Evolutionary conservation across 306 rosid genomes (phyloP), one percentile per base, ranked within the genome.

Genomic region (Gillenia trifoliata): DNA sequence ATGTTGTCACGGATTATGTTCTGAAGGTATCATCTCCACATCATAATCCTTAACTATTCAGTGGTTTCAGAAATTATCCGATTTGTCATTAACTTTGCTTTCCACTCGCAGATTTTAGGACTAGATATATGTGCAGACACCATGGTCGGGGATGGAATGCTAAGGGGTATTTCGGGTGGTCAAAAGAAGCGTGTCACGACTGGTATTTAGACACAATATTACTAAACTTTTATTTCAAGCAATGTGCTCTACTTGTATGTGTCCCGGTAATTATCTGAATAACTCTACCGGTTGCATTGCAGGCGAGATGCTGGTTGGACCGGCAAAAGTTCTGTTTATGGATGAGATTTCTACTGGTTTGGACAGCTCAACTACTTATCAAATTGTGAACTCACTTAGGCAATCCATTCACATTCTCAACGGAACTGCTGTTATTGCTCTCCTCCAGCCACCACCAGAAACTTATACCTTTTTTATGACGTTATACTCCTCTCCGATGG

Each of bases 371-470:
- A 85, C 86, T 30, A 82, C 89, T 30, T 85, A 70, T 70, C 87
- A 83, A 71, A 83, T 85, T n/a, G 85, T 85, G 77, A 82, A 85
- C 55, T 85, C 89, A 22, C 64, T 85, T 47, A 82, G 63, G 70
- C 80, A 85, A 28, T 68, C 54, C 66, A 74, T 76, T 66, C 82
- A 73, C 66, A 78, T 79, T 74, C 65, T 85, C 36, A 38, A 85
- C 28, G 80, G 82, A 64, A 77, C 89, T 11, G 77, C 84, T 11
- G 69, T 79, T 67, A 41, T 85, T 75, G 82, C 89, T 17, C 89
- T 85, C 10, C 89, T 85, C 28, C 89, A 85, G 79, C 89, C 89
- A 17, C 78, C 86, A 74, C 89, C 89, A 20, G 89, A 85, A 71
- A 85, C 89, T 30, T 82, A 34, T 30, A 77, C 54, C 86, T 85